These are phyloP conservation scores for Cymbidium sinense DNA, from an alignment of 106 monocot species.

Conservation along the genomic window DNA sequence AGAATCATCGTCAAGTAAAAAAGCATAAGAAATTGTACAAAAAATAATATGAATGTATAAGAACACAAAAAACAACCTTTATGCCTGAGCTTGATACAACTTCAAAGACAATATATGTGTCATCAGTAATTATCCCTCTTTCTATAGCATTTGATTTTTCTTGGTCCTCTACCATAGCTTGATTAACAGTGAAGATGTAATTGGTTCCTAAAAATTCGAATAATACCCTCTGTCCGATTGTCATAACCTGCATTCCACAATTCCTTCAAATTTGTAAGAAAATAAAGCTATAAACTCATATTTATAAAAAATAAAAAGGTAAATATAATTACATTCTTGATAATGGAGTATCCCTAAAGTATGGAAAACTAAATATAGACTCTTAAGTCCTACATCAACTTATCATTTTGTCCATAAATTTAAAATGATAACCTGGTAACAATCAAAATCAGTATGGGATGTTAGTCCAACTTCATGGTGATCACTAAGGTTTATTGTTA, in stretches of 20 bases:
- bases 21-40: slow-evolving; percentile 2
- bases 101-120: slow-evolving; percentile 92
- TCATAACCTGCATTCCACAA: too few relatives aligned
- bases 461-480: not conserved
- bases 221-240: too few relatives aligned
- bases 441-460: not conserved
- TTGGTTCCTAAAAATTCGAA: too few relatives aligned
- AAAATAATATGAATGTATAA: too few relatives aligned
- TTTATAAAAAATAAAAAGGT: too few relatives aligned
- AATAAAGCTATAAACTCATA: too few relatives aligned
- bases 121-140: slow-evolving; percentile 66
- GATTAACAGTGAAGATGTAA: too few relatives aligned
- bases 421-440: not conserved
- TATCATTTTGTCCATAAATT: not conserved
- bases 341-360: too few relatives aligned
- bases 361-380: not conserved
- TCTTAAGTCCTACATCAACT: not conserved
- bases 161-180: too few relatives aligned
- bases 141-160: too few relatives aligned
- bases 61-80: slow-evolving; percentile 43
- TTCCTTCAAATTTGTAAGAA: not conserved
- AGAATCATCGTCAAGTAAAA: not conserved
- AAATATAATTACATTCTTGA: too few relatives aligned
- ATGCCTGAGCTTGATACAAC: slow-evolving; percentile 79
- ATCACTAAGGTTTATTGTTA: too few relatives aligned